Conservation (phyloP, 192 early-diverging fungal species). For the Endogone sp. region DNA sequence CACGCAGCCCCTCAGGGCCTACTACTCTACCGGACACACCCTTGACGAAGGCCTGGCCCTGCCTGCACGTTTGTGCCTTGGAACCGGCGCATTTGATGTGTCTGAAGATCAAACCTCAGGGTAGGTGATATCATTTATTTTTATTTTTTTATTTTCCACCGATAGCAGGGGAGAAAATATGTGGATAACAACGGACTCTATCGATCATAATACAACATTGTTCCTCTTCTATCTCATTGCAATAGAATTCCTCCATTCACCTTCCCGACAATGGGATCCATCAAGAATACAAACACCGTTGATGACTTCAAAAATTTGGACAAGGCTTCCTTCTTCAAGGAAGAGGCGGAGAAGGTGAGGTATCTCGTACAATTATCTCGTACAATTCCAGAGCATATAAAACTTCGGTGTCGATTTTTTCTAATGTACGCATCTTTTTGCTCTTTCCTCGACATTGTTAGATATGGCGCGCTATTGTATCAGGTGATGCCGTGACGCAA, state of each 20-base stretch:
- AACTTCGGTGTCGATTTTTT: neutral
- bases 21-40: conserved; percentile 42
- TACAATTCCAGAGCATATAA: neutral
- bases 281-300: conserved; percentile 93
- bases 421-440: neutral
- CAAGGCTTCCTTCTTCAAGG: conserved; percentile 64
- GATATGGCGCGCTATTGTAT: conserved; percentile 70
- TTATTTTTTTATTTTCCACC: no score
- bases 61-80: conserved; percentile 62
- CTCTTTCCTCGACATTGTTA: conserved; percentile 18
- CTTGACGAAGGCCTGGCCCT: conserved; percentile 29
- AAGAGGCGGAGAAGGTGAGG: conserved; percentile 51
- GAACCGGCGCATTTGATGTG: conserved; percentile 46
- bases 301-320: conserved; percentile 86
- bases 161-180: no score
- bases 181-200: no score
- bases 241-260: conserved; percentile 34
- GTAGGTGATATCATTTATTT: conserved; percentile 2
- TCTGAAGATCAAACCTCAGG: neutral
- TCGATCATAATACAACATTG: neutral
- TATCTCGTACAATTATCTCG: no score
- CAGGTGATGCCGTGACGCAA: conserved; percentile 54
- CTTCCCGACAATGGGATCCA: conserved; percentile 43
- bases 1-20: conserved; percentile 50
- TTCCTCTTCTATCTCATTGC: neutral